phyloP scores from a whole-genome alignment of 768 basidiomycete genomes.

The Pseudohyphozyma bogoriensis region DNA sequence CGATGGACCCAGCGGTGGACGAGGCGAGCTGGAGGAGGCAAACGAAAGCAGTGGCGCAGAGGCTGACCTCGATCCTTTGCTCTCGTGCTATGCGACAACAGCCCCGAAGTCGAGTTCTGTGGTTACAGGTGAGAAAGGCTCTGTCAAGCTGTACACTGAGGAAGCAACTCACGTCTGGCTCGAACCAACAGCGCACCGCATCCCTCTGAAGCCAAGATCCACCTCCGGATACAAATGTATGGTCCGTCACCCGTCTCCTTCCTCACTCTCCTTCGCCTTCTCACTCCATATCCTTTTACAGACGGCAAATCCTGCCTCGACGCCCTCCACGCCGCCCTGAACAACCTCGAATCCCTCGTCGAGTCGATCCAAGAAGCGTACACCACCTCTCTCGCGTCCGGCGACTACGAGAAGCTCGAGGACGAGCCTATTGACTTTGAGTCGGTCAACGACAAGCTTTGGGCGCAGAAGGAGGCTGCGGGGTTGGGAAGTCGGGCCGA shows the following conservation, averaged over 20 bases:
- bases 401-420: constrained; percentile 28
- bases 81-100: constrained; percentile 36
- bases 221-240: constrained; percentile 98
- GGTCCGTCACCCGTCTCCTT: constrained; percentile 51
- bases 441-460: constrained; percentile 17
- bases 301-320: constrained; percentile 66
- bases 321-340: constrained; percentile 25
- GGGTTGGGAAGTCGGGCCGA: constrained; percentile 18
- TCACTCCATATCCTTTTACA: constrained; percentile 35
- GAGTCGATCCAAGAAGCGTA: constrained; percentile 23
- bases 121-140: constrained; percentile 67
- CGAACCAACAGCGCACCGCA: constrained; percentile 69
- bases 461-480: constrained; percentile 23
- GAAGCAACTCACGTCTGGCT: background rate
- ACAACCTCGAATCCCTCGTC: constrained; percentile 29
- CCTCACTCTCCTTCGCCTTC: too few relatives aligned
- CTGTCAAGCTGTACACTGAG: background rate
- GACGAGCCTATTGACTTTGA: constrained; percentile 23
- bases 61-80: constrained; percentile 1
- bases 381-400: constrained; percentile 17
- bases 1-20: too few relatives aligned
- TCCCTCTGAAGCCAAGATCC: constrained; percentile 92
- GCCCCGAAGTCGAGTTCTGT: constrained; percentile 95
- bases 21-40: background rate
- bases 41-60: too few relatives aligned